Evolutionary conservation across 2,329 filamentous ascomycete genomes (phyloP), one percentile per base, ranked within the genome.

Genomic region (Pseudogymnoascus sp.): DNA sequence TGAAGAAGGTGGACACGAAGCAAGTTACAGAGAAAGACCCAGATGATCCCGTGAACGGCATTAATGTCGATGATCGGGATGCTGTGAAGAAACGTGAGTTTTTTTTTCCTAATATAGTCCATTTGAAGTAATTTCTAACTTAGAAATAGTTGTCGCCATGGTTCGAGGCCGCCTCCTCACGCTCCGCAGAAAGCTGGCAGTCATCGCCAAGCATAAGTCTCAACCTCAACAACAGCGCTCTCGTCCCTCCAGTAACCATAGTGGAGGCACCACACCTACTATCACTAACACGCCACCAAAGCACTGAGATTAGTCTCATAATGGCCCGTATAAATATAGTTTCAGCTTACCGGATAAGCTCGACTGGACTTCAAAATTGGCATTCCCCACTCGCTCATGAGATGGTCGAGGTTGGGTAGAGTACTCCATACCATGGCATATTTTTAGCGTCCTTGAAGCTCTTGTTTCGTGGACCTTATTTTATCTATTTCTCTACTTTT

Each of bases 31-130:
- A 54, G 47, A 54, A 54, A 54, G 47, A 54, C 29, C 47, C 47
- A 33, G 47, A 54, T 9, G 47, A 54, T 33, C 59, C 69, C 24
- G 76, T 82, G 61, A 78, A 79, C 66, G 80, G 80, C 8, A 74
- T 83, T 66, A 86, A 89, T 73, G 78, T 78, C 62, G 88, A 91
- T 66, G 89, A 92, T 72, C 83, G 89, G 69, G 82, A 87, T 68
- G 83, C 86, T 60, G 85, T 92, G 60, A 78, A 87, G 67, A 90
- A 87, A 73, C 84, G 89, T 92, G 79, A 77, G 84, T 77, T 60
- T 4, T 21, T 21, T 10, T 1, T 21, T 21, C 21, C 29, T 15
- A 29, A 6, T 15, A 39, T 58, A n/a, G 8, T 40, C 17, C 9
- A 37, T 57, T 24, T 11, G 44, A 10, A 24, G 40, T 68, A 74